Conservation (phyloP, 495 filamentous ascomycete genomes). For the Venustampulla echinocandica region DNA sequence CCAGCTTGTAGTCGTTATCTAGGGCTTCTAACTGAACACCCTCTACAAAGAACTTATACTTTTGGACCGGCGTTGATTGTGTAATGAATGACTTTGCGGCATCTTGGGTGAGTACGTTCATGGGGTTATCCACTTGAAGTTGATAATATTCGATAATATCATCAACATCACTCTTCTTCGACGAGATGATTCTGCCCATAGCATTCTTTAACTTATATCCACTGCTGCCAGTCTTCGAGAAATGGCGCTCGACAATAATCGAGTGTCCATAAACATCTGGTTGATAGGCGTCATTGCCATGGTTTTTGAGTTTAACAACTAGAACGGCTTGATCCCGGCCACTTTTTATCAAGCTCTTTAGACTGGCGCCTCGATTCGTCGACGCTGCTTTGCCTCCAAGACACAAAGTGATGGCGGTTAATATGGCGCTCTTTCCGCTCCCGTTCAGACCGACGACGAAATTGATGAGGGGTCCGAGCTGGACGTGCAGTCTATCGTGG, state of each 20-base stretch:
- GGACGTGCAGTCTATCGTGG: conserved; percentile 68
- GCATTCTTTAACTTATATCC: conserved; percentile 80
- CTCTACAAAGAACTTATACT: conserved; percentile 95
- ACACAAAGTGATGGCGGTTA: conserved; percentile 92
- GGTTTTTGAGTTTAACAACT: conserved; percentile 82
- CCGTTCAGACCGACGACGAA: conserved; percentile 98
- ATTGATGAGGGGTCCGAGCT: conserved; percentile 87
- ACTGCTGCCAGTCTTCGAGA: conserved; percentile 65
- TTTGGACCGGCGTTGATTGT: conserved; percentile 66
- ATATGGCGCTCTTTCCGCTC: conserved; percentile 94
- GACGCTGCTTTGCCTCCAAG: conserved; percentile 88
- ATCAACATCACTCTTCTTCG: conserved; percentile 80
- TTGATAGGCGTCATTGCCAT: conserved; percentile 73
- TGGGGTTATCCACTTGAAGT: conserved; percentile 92
- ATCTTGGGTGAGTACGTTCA: conserved; percentile 97
- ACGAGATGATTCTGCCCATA: conserved; percentile 63
- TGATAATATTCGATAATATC: conserved; percentile 88
- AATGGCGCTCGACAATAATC: conserved; percentile 85
- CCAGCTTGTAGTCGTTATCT: conserved; percentile 79
- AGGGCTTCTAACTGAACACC: conserved; percentile 90
- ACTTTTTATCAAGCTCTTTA: conserved; percentile 90
- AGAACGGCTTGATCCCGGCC: conserved; percentile 53
- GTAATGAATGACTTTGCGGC: conserved; percentile 90
- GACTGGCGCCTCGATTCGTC: conserved; percentile 87
- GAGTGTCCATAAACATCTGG: conserved; percentile 74